Conservation (phyloP, 148 eudicot species). For the Cornus kousa region DNA sequence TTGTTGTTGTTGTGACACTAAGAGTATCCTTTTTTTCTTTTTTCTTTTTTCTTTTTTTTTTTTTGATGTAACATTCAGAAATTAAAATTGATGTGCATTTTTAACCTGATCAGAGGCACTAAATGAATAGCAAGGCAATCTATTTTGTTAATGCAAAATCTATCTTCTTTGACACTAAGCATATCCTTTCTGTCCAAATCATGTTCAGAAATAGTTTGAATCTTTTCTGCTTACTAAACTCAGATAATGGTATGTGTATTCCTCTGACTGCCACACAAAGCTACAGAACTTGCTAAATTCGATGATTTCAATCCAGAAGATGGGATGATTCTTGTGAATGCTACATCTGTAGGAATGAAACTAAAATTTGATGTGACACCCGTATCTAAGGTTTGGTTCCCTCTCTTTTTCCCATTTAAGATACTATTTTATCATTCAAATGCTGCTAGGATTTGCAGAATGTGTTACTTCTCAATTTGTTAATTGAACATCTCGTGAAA, state of each 20-base stretch:
- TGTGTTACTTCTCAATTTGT: no score
- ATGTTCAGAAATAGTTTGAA: background rate
- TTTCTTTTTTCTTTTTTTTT: no score
- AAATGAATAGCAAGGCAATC: no score
- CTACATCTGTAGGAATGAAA: conserved; percentile 79
- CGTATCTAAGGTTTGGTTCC: conserved; percentile 54
- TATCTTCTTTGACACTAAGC: no score
- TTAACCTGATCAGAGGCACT: no score
- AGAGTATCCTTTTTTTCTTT: no score
- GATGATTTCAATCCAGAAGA: conserved; percentile 54
- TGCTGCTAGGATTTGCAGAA: background rate
- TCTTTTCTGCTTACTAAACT: background rate
- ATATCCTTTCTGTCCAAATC: background rate
- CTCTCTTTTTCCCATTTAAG: background rate
- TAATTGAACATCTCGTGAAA: background rate
- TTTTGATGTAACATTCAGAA: no score
- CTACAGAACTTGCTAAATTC: conserved; percentile 51
- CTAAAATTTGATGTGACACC: conserved; percentile 55
- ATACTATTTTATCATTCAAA: background rate
- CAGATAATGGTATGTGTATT: background rate
- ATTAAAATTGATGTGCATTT: no score
- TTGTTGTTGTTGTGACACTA: no score
- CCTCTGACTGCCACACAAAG: conserved; percentile 37
- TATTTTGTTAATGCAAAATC: no score
- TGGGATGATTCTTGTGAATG: conserved; percentile 75